phyloP scores from a whole-genome alignment of 805 yeast genomes.

The Priceomyces medius region DNA sequence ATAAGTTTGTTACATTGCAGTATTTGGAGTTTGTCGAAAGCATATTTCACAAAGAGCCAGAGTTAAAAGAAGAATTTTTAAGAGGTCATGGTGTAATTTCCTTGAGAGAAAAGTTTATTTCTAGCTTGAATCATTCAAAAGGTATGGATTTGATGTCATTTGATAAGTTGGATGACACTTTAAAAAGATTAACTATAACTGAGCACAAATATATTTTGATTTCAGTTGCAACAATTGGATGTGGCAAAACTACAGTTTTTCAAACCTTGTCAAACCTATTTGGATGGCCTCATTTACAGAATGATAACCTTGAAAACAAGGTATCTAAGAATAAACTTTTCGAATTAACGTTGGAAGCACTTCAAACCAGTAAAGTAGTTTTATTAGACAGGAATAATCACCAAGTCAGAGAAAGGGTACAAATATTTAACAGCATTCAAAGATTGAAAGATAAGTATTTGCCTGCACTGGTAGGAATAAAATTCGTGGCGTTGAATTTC shows the following conservation, averaged over 20 bases:
- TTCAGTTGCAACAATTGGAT: slow-evolving; percentile 88
- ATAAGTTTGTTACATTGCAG: slow-evolving; percentile 58
- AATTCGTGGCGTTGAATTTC: slow-evolving; percentile 70
- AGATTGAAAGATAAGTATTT: slow-evolving; percentile 44
- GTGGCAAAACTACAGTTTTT: slow-evolving; percentile 89
- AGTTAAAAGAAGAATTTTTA: slow-evolving; percentile 44
- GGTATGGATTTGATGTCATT: slow-evolving; percentile 60
- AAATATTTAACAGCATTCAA: slow-evolving; percentile 55
- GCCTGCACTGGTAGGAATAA: slow-evolving; percentile 37
- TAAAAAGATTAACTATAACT: slow-evolving; percentile 11
- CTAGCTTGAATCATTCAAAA: slow-evolving; percentile 43
- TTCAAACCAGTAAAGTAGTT: slow-evolving; percentile 46
- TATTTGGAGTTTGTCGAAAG: slow-evolving; percentile 69
- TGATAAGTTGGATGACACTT: slow-evolving; percentile 35
- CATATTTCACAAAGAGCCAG: slow-evolving; percentile 49
- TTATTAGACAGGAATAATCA: slow-evolving; percentile 85
- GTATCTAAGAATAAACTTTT: slow-evolving; percentile 53
- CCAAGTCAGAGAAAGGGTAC: slow-evolving; percentile 63
- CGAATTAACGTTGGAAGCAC: slow-evolving; percentile 38
- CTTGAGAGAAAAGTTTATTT: slow-evolving; percentile 64
- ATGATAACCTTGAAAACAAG: slow-evolving; percentile 62
- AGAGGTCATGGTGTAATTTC: slow-evolving; percentile 71
- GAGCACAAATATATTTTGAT: slow-evolving; percentile 61
- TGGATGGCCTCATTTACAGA: slow-evolving; percentile 73
- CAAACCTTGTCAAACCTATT: slow-evolving; percentile 55